Evolutionary conservation across 106 monocot species (phyloP), one percentile per base, ranked within the genome.

Genomic region (Cymbidium sinense): DNA sequence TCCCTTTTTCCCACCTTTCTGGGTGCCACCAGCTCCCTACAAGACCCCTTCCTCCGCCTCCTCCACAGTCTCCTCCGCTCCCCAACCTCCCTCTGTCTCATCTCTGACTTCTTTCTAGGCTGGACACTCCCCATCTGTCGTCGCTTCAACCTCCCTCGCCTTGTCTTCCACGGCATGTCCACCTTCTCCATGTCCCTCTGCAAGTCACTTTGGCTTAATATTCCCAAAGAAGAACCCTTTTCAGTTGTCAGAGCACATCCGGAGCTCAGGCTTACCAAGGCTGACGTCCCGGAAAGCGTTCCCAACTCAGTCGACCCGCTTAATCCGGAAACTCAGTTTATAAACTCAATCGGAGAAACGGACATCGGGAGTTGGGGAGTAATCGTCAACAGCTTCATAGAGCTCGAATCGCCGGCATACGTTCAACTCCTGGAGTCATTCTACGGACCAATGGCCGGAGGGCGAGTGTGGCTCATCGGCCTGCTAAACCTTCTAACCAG

Each of bases 31-130:
- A 41, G 50, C 61, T 77, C 75, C 52, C 84, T 81, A 25, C 55
- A 27, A 3, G 29, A 69, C 5, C 19, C 37, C 35, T 75, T 83
- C 55, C 12, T 3, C 67, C 3, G 1, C 74, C 64, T 85, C 25
- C 28, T 28, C 11, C 65, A 2, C 67, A 43, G 64, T 41, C 50
- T 74, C 78, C 76, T 8, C 47, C 25, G 29, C 39, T 1, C 18
- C 52, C 0, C 34, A 61, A 58, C 75, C 58, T 33, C 36, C 75
- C 58, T 39, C 76, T 82, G 69, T 82, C 28, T 88, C 28, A 44
- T 88, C 75, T 80, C 88, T 76, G 88, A 88, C 64, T 67, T 74
- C 30, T 88, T 88, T 70, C 30, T 82, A 15, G 52, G 82, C 2
- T 88, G 88, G 88, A 83, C 83, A 5, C 19, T 34, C 7, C 61